Percentiles rank a stretch among this genome's conserved stretches.
Conservation (phyloP, 495 filamentous ascomycete genomes). For the Baudoinia panamericana region DNA sequence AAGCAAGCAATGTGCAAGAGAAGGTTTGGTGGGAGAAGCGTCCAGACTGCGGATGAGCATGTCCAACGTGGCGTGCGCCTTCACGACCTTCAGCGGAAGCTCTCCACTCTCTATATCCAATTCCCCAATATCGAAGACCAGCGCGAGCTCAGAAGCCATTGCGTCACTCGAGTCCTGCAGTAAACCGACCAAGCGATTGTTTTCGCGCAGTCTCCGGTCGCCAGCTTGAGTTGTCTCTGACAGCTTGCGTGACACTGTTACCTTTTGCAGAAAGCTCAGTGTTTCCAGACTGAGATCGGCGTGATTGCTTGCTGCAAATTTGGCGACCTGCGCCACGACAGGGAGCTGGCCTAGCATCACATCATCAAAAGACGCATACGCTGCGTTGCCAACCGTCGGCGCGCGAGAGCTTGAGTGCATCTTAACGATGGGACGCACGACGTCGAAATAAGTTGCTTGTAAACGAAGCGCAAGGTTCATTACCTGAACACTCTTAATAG, state of each 20-base stretch:
- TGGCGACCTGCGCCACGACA: slow-evolving; percentile 62
- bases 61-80: slow-evolving; percentile 42
- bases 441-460: slow-evolving; percentile 80
- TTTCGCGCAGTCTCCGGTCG: not conserved
- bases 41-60: slow-evolving; percentile 69
- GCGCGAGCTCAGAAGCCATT: slow-evolving; percentile 4
- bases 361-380: slow-evolving; percentile 79
- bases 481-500: slow-evolving; percentile 64
- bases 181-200: slow-evolving; percentile 12
- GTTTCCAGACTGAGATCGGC: slow-evolving; percentile 61
- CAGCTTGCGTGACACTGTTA: slow-evolving; percentile 68
- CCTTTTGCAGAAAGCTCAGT: slow-evolving; percentile 66
- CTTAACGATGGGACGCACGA: slow-evolving; percentile 66
- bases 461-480: slow-evolving; percentile 68
- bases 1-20: slow-evolving; percentile 77
- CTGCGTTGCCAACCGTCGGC: slow-evolving; percentile 49
- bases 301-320: slow-evolving; percentile 72
- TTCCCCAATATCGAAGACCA: slow-evolving; percentile 7
- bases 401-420: slow-evolving; percentile 34
- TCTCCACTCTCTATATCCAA: slow-evolving; percentile 13
- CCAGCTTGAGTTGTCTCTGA: slow-evolving; percentile 20
- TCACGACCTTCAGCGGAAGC: slow-evolving; percentile 9
- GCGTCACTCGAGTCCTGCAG: slow-evolving; percentile 5
- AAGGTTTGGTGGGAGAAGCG: slow-evolving; percentile 56
- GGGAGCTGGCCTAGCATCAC: slow-evolving; percentile 67